Conservation (phyloP, 345 rosid genomes). For the Brassica nigra region DNA sequence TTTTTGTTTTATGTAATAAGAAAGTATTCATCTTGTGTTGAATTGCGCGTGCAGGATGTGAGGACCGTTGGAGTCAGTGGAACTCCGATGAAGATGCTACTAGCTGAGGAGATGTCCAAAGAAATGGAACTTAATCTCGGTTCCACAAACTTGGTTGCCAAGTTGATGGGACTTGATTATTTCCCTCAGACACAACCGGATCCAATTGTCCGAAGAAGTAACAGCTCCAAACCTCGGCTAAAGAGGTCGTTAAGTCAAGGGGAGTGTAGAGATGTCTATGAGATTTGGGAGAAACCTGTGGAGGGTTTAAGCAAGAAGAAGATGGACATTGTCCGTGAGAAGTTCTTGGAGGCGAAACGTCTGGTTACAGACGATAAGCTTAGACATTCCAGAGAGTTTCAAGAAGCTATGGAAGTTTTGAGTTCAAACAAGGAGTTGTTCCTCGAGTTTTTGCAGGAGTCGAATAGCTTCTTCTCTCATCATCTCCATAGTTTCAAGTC, state of each 20-base stretch:
- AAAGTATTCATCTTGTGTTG: too few species aligned
- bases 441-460: conserved; percentile 77
- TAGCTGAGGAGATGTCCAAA: conserved; percentile 81
- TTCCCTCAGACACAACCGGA: conserved; percentile 58
- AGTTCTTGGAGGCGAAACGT: conserved; percentile 87
- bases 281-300: conserved; percentile 53
- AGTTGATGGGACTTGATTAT: conserved; percentile 94
- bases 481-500: conserved; percentile 52
- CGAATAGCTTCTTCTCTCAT: conserved; percentile 66
- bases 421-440: conserved; percentile 77
- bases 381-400: conserved; percentile 79
- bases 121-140: conserved; percentile 59
- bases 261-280: conserved; percentile 57
- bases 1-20: too few species aligned
- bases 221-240: conserved; percentile 51
- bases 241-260: conserved; percentile 61
- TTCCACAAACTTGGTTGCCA: conserved; percentile 77
- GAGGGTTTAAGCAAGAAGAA: conserved; percentile 48
- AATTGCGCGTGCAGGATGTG: too few species aligned
- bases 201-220: conserved; percentile 42
- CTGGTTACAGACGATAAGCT: conserved; percentile 81
- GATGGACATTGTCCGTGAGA: conserved; percentile 80
- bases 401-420: conserved; percentile 80
- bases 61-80: conserved; percentile 49
- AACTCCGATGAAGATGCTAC: conserved; percentile 76